phyloP scores from a whole-genome alignment of 176 grass and related monocot species.

The Bromus sterilis region DNA sequence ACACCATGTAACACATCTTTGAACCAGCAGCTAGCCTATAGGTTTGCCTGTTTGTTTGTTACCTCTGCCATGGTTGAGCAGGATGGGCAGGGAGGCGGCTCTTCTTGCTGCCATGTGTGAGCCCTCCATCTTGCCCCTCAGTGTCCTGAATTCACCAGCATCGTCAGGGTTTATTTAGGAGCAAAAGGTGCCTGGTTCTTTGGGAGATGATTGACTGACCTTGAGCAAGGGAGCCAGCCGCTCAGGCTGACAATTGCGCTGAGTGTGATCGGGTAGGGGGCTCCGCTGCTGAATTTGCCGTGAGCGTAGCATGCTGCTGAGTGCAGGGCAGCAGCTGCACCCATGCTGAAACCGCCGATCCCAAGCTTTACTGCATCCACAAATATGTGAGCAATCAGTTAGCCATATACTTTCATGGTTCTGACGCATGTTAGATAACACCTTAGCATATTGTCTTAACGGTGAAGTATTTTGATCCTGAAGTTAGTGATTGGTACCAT shows the following conservation, averaged over 20 bases:
- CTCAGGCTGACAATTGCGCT: conserved; percentile 62
- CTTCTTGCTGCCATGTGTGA: conserved; percentile 63
- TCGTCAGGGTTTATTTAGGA: not conserved
- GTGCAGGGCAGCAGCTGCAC: conserved; percentile 48
- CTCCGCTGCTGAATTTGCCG: conserved; percentile 61
- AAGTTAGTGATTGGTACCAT: conserved; percentile 44
- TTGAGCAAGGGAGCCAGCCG: conserved; percentile 96
- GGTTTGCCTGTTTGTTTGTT: not conserved
- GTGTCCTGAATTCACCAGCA: conserved; percentile 34
- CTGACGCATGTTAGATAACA: not conserved
- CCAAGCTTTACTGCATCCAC: conserved; percentile 69
- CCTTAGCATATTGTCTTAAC: not conserved
- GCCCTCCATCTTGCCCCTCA: conserved; percentile 68
- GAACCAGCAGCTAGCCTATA: not conserved
- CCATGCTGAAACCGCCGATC: conserved; percentile 93
- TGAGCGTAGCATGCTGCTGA: conserved; percentile 68
- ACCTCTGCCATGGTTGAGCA: conserved; percentile 84
- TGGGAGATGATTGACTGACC: conserved; percentile 41
- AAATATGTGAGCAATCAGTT: not conserved
- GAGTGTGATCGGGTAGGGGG: conserved; percentile 59
- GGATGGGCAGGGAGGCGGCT: conserved; percentile 58
- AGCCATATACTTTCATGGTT: not conserved
- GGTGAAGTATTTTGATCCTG: not conserved
- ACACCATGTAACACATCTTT: not conserved
- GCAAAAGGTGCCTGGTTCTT: not conserved